Percentiles rank a stretch among this genome's conserved stretches.
Evolutionary conservation across 2,329 filamentous ascomycete species (phyloP).

Genomic region (Ophiosphaerella narmari): DNA sequence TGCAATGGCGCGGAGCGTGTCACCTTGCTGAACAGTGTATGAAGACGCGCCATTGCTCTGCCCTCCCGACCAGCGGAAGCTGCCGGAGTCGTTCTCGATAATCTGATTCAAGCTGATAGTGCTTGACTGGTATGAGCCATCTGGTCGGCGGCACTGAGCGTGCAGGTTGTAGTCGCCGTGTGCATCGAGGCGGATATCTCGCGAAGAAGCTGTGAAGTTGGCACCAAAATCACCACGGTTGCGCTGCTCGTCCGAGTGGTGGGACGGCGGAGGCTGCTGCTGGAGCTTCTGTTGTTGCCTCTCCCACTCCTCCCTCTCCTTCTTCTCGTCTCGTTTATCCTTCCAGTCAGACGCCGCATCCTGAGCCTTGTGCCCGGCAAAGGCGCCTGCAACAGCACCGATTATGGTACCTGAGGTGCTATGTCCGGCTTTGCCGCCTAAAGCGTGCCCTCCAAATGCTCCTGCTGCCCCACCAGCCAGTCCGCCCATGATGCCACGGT

Average conservation of each 20-base stretch:
- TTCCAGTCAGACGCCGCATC: conserved; percentile 29
- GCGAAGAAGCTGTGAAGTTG: conserved; percentile 29
- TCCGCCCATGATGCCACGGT: conserved; percentile 33
- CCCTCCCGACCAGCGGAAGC: conserved; percentile 30
- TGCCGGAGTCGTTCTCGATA: conserved; percentile 29
- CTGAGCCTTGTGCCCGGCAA: conserved; percentile 30
- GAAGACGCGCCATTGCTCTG: conserved; percentile 15
- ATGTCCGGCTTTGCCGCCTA: conserved; percentile 31
- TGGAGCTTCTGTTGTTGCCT: conserved; percentile 24
- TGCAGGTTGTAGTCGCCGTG: conserved; percentile 34
- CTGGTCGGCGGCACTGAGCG: conserved; percentile 27
- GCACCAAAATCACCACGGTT: conserved; percentile 25
- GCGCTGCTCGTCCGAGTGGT: conserved; percentile 9
- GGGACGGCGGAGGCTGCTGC: conserved; percentile 14
- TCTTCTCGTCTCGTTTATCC: conserved; percentile 34
- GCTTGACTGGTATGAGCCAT: conserved; percentile 30
- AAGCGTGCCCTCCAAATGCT: conserved; percentile 31
- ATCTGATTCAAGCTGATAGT: conserved; percentile 26
- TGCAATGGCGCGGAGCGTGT: conserved; percentile 34
- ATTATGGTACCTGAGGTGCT: conserved; percentile 27
- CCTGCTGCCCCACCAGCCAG: conserved; percentile 32
- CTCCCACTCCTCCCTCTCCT: conserved; percentile 18
- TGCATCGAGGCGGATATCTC: conserved; percentile 31
- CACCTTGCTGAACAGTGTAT: conserved; percentile 32
- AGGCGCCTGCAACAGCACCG: conserved; percentile 30